Conservation (phyloP, 2,329 filamentous ascomycete genomes). For the Hypoxylon sp. region DNA sequence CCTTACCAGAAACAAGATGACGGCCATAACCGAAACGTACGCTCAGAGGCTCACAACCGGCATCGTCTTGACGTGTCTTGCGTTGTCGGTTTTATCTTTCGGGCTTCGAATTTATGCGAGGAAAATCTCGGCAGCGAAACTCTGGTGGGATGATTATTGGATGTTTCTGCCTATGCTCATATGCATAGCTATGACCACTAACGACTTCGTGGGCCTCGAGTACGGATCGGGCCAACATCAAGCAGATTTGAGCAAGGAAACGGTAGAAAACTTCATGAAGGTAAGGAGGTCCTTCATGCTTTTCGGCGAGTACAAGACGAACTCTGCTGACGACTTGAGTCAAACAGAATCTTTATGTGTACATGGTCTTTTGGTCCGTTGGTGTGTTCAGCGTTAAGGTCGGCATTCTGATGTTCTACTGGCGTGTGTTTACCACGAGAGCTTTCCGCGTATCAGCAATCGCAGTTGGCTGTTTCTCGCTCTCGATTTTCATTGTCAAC, state of each 20-base stretch:
- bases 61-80: conserved; percentile 46
- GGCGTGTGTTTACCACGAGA: conserved; percentile 46
- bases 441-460: conserved; percentile 45
- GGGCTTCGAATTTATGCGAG: conserved; percentile 47
- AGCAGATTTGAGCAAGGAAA: conserved; percentile 36
- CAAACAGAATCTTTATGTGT: conserved; percentile 45
- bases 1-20: conserved; percentile 34
- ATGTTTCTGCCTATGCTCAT: conserved; percentile 48
- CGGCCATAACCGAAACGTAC: conserved; percentile 35
- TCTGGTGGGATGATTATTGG: conserved; percentile 51
- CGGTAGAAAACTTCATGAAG: conserved; percentile 44
- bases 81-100: conserved; percentile 46
- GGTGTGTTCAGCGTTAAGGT: conserved; percentile 49
- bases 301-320: not conserved
- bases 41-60: conserved; percentile 48
- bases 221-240: conserved; percentile 47
- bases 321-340: conserved; percentile 18
- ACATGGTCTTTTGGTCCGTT: conserved; percentile 48
- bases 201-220: conserved; percentile 44
- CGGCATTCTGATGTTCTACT: conserved; percentile 50
- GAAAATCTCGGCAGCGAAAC: conserved; percentile 42
- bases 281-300: conserved; percentile 25
- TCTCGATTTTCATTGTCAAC: conserved; percentile 45
- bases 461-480: conserved; percentile 43
- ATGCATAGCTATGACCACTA: conserved; percentile 44